These are phyloP conservation scores for Jatropha multifida DNA, from an alignment of 441 rosid species.

Conservation along the genomic window DNA sequence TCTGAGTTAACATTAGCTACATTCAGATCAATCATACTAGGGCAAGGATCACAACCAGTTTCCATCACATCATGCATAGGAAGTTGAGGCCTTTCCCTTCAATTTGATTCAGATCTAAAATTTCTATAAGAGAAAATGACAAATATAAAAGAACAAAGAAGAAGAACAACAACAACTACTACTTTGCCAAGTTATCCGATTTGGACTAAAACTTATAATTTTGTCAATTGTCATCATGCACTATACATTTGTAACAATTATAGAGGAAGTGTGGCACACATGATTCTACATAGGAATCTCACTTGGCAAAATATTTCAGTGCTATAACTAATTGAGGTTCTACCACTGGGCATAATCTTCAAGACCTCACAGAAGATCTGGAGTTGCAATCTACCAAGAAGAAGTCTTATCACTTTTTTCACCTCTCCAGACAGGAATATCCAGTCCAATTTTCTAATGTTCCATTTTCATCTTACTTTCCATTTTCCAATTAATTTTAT, in stretches of 20 bases:
- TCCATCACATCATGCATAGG: not conserved
- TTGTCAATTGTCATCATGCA: not conserved
- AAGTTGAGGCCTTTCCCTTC: not conserved
- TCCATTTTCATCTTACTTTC: not conserved
- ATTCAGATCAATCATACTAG: constrained; percentile 1
- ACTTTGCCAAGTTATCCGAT: too few species aligned
- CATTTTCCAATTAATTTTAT: not conserved
- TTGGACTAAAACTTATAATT: not conserved
- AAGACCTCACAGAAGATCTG: not conserved
- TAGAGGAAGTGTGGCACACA: not conserved
- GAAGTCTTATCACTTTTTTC: not conserved
- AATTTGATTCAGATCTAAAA: not conserved
- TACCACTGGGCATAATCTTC: not conserved
- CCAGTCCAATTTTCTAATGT: not conserved
- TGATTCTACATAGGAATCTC: not conserved
- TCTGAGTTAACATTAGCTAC: not conserved
- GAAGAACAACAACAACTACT: too few species aligned
- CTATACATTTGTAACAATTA: not conserved
- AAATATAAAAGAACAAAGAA: too few species aligned
- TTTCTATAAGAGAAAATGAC: not conserved
- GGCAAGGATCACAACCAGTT: not conserved
- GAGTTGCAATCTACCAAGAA: not conserved
- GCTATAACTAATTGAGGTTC: not conserved
- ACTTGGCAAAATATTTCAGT: not conserved
- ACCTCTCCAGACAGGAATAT: not conserved